Evolutionary conservation across 495 filamentous ascomycete species (phyloP).

Genomic region (Podospora didyma): DNA sequence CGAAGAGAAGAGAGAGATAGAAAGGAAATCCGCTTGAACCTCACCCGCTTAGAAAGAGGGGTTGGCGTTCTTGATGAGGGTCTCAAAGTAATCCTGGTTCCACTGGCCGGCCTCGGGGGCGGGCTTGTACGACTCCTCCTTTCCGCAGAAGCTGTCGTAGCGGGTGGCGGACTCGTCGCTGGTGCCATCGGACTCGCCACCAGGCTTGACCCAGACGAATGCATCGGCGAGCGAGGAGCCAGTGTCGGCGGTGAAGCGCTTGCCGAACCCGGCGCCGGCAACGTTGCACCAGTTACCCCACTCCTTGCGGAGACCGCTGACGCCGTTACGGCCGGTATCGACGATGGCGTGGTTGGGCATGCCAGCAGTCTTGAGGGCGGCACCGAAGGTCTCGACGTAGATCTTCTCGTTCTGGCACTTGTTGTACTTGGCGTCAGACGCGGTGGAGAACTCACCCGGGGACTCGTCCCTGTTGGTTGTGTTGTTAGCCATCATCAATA

Average conservation of each 20-base stretch:
- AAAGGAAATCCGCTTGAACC: not conserved
- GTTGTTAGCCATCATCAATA: not conserved
- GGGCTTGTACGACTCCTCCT: conserved; percentile 56
- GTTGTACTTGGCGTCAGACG: conserved; percentile 53
- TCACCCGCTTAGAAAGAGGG: conserved; percentile 42
- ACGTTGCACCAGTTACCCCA: conserved; percentile 89
- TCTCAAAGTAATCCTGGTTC: conserved; percentile 78
- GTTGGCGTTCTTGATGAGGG: conserved; percentile 63
- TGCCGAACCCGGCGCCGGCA: conserved; percentile 69
- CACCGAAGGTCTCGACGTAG: conserved; percentile 65
- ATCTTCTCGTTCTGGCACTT: conserved; percentile 65
- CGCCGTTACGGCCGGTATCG: conserved; percentile 66
- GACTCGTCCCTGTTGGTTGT: conserved; percentile 37
- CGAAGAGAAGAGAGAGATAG: not conserved
- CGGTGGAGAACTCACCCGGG: conserved; percentile 53
- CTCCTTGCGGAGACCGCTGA: conserved; percentile 60
- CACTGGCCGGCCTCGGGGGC: conserved; percentile 76
- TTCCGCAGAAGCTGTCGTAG: conserved; percentile 72
- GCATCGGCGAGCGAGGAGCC: conserved; percentile 62
- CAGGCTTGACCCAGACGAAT: conserved; percentile 83
- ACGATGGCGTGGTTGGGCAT: conserved; percentile 73
- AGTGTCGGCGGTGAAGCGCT: conserved; percentile 60
- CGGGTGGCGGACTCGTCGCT: conserved; percentile 55
- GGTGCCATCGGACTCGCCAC: conserved; percentile 78
- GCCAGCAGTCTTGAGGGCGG: conserved; percentile 55